These are phyloP conservation scores for Vachellia collinsii DNA, from an alignment of 306 rosid species.

Conservation along the genomic window DNA sequence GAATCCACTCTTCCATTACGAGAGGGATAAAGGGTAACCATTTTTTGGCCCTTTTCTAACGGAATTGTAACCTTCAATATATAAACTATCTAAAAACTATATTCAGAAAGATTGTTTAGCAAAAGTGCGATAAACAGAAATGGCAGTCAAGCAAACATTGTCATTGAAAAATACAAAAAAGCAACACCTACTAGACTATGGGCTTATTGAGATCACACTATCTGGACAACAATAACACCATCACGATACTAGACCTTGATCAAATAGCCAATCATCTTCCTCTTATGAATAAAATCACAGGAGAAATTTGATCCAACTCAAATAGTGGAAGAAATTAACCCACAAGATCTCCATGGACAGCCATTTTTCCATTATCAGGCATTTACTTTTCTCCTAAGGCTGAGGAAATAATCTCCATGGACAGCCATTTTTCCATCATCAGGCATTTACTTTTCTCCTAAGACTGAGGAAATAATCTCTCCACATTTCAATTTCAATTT, in stretches of 20 bases:
- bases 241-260: not conserved
- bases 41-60: not conserved
- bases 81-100: not conserved
- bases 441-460: not conserved
- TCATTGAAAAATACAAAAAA: not conserved
- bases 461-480: not conserved
- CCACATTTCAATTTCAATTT: not conserved
- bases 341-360: not conserved
- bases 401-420: not conserved
- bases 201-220: not conserved
- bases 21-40: not conserved
- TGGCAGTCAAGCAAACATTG: not conserved
- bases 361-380: not conserved
- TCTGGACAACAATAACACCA: not conserved
- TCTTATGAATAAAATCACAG: not conserved
- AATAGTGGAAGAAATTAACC: not conserved
- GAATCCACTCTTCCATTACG: too few species aligned
- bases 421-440: not conserved
- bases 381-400: not conserved
- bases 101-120: not conserved
- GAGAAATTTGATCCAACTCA: not conserved
- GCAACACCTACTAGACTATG: not conserved
- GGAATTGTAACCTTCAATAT: not conserved
- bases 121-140: not conserved
- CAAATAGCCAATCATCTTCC: not conserved